Base-by-base conservation (phyloP, 1,139 yeast species). In the Pneumocystis sp. region DNA sequence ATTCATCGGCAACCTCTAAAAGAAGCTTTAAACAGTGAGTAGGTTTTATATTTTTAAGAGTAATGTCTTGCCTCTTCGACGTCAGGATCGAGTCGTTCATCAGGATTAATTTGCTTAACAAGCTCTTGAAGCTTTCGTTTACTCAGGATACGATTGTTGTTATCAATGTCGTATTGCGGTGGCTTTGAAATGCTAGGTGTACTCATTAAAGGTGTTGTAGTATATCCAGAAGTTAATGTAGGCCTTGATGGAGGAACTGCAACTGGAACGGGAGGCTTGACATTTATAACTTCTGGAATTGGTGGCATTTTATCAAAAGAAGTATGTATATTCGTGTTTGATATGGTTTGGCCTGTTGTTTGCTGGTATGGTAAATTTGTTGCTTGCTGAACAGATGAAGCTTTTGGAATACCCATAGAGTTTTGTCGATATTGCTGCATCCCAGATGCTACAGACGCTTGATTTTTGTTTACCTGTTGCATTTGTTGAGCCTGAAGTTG, bases 1-100 rank as follows among this genome's bases (percentile, higher is more conserved):
- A 93, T 73, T 95, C 98, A 74, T 95, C 99, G 0, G 98, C 97
- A 67, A 93, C 79, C 74, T 95, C 98, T 63, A 95, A 79, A 63
- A 93, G 78, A 59, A 91, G 77, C 70, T 91, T 97, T 74, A 93
- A 97, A 19, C 91, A 40, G 65, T 72, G 70, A 12, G 77, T 72
- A 63, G 76, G 78, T n/a, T 83, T 82, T 8, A 95, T 87, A 71
- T 89, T 93, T 3, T 95, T 90, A 71, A 89, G 95, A 17, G 62
- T 19, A 6, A 63, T 8, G 45, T 61, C 31, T 64, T 62, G 39
- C 93, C 91, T 63, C 67, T 61, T 65, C 67, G 37, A 65, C 69
- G 45, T 66, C 68, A 35, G 74, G 87, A 90, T 74, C 87, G 91
- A 3, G 86, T 42, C 62, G 62, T 68, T 69, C 83, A 7, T 91